phyloP scores from a whole-genome alignment of 2,329 filamentous ascomycete genomes.

The Aureobasidium mangrovei region DNA sequence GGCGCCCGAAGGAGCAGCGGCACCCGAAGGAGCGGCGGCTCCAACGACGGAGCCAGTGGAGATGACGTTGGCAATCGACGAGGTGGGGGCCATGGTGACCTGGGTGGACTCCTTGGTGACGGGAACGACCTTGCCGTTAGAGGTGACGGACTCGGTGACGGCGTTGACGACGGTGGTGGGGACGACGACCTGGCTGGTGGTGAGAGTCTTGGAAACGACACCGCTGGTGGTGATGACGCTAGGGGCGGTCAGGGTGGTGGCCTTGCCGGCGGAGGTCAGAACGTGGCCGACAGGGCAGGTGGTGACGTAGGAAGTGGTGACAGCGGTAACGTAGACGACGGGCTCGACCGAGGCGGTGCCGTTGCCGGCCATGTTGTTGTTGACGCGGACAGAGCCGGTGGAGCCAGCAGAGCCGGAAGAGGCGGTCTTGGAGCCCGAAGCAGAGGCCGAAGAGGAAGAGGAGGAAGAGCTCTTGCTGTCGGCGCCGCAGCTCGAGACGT shows the following conservation, averaged over 20 bases:
- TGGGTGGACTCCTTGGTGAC: constrained; percentile 13
- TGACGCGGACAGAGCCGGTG: constrained; percentile 3
- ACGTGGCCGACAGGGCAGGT: constrained; percentile 2
- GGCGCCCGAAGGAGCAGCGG: constrained; percentile 2
- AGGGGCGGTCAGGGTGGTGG: constrained; percentile 8
- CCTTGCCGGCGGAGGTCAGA: constrained; percentile 10
- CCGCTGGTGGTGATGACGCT: constrained; percentile 10
- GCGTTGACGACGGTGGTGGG: constrained; percentile 3
- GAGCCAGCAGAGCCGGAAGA: constrained; percentile 3
- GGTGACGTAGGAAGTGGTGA: constrained; percentile 6
- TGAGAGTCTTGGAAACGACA: constrained; percentile 11
- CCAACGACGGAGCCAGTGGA: background rate
- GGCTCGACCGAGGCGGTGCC: constrained; percentile 1
- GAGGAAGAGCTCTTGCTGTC: constrained; percentile 4
- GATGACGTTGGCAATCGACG: constrained; percentile 11
- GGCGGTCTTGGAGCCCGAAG: constrained; percentile 3
- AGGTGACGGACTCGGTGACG: background rate
- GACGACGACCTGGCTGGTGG: constrained; percentile 20
- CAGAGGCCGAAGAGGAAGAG: constrained; percentile 9
- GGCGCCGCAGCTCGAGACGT: constrained; percentile 9
- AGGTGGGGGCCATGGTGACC: constrained; percentile 17
- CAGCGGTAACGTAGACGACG: constrained; percentile 10
- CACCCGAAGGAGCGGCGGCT: background rate
- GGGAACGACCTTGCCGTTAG: constrained; percentile 1
- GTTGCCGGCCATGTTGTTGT: background rate